phyloP scores from a whole-genome alignment of 179 eudicot species.

The Carnegiea gigantea region DNA sequence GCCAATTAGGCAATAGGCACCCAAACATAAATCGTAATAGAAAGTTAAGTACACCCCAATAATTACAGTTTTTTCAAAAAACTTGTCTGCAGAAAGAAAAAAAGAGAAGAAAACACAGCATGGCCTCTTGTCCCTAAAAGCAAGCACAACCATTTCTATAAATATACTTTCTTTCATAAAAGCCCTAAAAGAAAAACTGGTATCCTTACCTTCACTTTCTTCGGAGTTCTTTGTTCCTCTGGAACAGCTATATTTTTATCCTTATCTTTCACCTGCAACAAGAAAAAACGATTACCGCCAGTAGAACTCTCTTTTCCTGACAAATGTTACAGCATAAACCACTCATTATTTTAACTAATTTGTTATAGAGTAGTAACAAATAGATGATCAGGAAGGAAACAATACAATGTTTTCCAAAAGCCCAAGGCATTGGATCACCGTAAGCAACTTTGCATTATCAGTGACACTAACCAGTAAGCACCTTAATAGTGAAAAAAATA shows the following conservation, averaged over 20 bases:
- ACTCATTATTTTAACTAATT: neutral
- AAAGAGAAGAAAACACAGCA: too few species aligned
- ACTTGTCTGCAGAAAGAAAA: too few species aligned
- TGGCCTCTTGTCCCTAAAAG: too few species aligned
- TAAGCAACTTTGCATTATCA: neutral
- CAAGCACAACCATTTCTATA: neutral
- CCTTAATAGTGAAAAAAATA: too few species aligned
- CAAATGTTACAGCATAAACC: neutral
- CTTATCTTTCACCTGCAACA: constrained; percentile 29
- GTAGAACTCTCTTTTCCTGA: neutral
- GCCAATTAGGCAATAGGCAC: too few species aligned
- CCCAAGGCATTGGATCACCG: neutral
- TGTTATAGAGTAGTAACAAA: neutral
- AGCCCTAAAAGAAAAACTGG: neutral
- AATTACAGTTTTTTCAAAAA: too few species aligned
- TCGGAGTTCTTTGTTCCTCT: constrained; percentile 29
- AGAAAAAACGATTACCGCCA: neutral
- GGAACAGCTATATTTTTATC: constrained; percentile 29
- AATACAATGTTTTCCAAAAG: neutral
- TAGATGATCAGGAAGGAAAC: neutral
- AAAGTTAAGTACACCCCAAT: too few species aligned
- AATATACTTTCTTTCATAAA: neutral
- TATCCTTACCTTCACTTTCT: constrained; percentile 43
- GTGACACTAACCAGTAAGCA: too few species aligned
- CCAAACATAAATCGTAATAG: too few species aligned